Evolutionary conservation across 2,329 filamentous ascomycete genomes (phyloP).

Genomic region (Neofusicoccum kwambonambiense): DNA sequence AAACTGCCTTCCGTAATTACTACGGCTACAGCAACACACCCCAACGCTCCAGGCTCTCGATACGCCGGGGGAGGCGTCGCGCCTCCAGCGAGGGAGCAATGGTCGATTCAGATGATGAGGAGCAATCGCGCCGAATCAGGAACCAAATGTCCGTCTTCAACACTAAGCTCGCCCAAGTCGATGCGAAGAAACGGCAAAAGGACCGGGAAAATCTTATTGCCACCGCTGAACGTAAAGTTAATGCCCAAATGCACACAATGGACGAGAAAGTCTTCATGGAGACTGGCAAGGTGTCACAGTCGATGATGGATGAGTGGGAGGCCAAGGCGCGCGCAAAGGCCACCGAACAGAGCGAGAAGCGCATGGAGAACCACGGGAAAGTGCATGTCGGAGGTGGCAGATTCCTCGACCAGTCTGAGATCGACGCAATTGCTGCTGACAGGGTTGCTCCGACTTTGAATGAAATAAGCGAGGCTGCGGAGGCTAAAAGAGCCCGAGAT

Average conservation of each 20-base stretch:
- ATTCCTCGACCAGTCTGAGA: slow-evolving; percentile 73
- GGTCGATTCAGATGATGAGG: slow-evolving; percentile 59
- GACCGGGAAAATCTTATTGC: slow-evolving; percentile 76
- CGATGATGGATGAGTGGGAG: slow-evolving; percentile 75
- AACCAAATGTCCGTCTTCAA: slow-evolving; percentile 78
- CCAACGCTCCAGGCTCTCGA: slow-evolving; percentile 48
- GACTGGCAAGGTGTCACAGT: slow-evolving; percentile 70
- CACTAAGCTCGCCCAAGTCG: slow-evolving; percentile 64
- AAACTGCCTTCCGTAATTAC: slow-evolving; percentile 69
- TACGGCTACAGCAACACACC: slow-evolving; percentile 63
- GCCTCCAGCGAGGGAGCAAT: slow-evolving; percentile 64
- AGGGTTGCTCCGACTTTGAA: slow-evolving; percentile 81
- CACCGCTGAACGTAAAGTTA: slow-evolving; percentile 83
- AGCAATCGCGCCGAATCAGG: slow-evolving; percentile 69
- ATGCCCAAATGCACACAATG: slow-evolving; percentile 72
- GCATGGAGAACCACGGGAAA: slow-evolving; percentile 57
- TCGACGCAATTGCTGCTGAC: slow-evolving; percentile 74
- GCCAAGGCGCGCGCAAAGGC: slow-evolving; percentile 70
- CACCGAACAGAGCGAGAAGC: slow-evolving; percentile 61
- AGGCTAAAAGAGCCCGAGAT: slow-evolving; percentile 67
- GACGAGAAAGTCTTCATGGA: slow-evolving; percentile 77
- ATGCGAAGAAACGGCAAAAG: slow-evolving; percentile 69
- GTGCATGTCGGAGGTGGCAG: slow-evolving; percentile 76
- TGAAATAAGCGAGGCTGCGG: slow-evolving; percentile 77
- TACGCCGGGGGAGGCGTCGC: slow-evolving; percentile 55